These are phyloP conservation scores for Rauvolfia tetraphylla DNA, from an alignment of 257 asterid genomes.

Conservation along the genomic window DNA sequence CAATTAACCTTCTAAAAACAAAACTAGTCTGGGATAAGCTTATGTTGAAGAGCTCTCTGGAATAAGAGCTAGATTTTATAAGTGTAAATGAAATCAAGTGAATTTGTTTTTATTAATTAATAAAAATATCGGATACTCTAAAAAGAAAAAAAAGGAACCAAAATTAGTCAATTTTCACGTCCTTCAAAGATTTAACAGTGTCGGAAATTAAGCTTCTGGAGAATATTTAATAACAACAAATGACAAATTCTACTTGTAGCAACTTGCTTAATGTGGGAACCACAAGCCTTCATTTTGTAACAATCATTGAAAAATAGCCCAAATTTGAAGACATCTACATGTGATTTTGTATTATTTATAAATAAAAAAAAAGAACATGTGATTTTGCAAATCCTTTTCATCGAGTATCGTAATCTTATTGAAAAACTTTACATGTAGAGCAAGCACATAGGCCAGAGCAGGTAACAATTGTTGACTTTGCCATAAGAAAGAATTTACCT, in stretches of 20 bases:
- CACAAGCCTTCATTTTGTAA: constrained; percentile 6
- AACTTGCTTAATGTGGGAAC: constrained; percentile 15
- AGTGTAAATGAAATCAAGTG: too few relatives aligned
- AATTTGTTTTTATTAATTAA: too few relatives aligned
- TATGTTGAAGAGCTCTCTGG: too few relatives aligned
- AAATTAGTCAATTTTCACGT: constrained; percentile 14
- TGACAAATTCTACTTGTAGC: constrained; percentile 6
- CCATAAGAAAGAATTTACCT: constrained; percentile 16
- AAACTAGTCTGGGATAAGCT: too few relatives aligned
- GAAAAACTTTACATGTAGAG: not conserved
- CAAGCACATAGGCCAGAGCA: not conserved
- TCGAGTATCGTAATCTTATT: constrained; percentile 3
- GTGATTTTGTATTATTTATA: too few relatives aligned
- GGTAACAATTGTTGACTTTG: constrained; percentile 19
- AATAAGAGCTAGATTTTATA: too few relatives aligned
- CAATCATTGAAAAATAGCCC: constrained; percentile 9
- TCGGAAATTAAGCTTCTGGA: constrained; percentile 20
- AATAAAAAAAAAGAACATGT: too few relatives aligned
- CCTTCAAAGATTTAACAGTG: constrained; percentile 11
- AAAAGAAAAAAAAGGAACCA: not conserved
- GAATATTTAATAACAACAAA: constrained; percentile 5
- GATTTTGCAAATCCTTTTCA: not conserved
- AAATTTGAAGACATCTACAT: constrained; percentile 6
- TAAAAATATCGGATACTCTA: not conserved
- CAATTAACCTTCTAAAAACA: too few relatives aligned